These are phyloP conservation scores for Saccharomycopsis crataegensis DNA, from an alignment of 1,139 yeast species.

Conservation along the genomic window DNA sequence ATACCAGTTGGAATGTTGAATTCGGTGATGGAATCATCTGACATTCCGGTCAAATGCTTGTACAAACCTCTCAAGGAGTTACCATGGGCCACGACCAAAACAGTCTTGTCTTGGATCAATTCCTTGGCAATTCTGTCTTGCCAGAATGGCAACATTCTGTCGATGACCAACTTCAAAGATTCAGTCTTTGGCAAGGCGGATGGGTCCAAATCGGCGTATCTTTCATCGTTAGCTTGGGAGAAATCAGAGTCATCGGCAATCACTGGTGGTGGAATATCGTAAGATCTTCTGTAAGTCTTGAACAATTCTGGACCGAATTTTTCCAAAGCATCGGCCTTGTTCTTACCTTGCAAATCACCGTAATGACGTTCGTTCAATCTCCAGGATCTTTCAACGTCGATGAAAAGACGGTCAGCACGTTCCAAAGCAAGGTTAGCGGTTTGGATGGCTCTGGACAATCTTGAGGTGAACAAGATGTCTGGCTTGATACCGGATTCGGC, in stretches of 20 bases:
- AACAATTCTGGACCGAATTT: conserved; percentile 87
- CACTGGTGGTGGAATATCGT: conserved; percentile 92
- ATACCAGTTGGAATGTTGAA: conserved; percentile 98
- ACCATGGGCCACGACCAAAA: conserved; percentile 95
- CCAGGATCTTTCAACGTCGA: conserved; percentile 95
- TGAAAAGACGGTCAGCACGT: conserved; percentile 80
- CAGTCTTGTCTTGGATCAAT: conserved; percentile 81
- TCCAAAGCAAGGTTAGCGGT: conserved; percentile 95
- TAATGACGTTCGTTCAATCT: conserved; percentile 98
- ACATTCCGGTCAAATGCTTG: conserved; percentile 90
- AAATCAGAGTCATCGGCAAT: conserved; percentile 72
- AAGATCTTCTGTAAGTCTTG: conserved; percentile 97
- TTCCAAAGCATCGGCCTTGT: conserved; percentile 89
- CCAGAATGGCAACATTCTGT: conserved; percentile 97
- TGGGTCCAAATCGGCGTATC: conserved; percentile 80
- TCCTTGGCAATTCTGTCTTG: conserved; percentile 87
- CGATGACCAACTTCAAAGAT: conserved; percentile 90
- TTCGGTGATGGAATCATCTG: conserved; percentile 87
- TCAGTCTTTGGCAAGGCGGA: conserved; percentile 88
- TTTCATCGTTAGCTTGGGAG: conserved; percentile 79
- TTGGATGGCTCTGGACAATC: conserved; percentile 92
- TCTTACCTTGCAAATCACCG: conserved; percentile 98
- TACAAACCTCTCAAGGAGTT: conserved; percentile 96
- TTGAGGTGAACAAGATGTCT: conserved; percentile 86
- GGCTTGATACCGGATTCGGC: conserved; percentile 82